Base-by-base conservation (phyloP, 352 stramenopile genomes). In the Phytophthora rubi region DNA sequence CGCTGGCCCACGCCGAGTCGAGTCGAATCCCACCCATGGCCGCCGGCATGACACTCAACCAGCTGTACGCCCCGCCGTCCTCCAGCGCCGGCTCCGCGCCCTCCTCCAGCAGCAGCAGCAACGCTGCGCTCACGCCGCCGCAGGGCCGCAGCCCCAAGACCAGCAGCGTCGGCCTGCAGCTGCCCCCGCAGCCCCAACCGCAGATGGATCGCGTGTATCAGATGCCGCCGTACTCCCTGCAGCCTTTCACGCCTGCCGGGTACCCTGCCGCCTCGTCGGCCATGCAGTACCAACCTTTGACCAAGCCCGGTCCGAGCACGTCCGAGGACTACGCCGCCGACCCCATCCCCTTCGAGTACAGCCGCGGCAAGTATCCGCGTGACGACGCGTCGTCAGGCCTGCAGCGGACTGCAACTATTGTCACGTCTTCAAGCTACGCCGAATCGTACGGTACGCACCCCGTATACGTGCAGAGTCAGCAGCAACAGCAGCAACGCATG, bases 341-440 rank as follows among this genome's bases (percentile, higher is more conserved):
- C 59, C 87, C 87, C 23, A 67, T 95, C 2, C 87, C 87, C 0
- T 95, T 95, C 62, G 85, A 95, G 60, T 95, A 95, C 71, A 83
- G 62, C 61, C 77, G 23, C 23, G 23, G 77, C 57, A 80, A 83
- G 62, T 85, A 81, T 66, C 45, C 15, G 4, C 49, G 68, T 12
- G 73, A 80, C 7, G 69, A 75, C 45, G 58, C 42, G 56, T 56
- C 39, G 7, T 16, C 54, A 49, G 13, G 51, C 0, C 35, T 53
- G 13, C 55, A 47, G 61, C 44, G 57, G 16, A 23, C 59, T 47
- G 39, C 53, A 49, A 48, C 37, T 26, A 13, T 53, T 21, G 39
- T 55, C 51, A 62, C 64, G 5, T 67, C 70, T 28, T 21, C 39
- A 8, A 81, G 59, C 54, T 85, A 82, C 65, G 54, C 64, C 21